Evolutionary conservation across 306 rosid genomes (phyloP).

Genomic region (Dryas octopetala): DNA sequence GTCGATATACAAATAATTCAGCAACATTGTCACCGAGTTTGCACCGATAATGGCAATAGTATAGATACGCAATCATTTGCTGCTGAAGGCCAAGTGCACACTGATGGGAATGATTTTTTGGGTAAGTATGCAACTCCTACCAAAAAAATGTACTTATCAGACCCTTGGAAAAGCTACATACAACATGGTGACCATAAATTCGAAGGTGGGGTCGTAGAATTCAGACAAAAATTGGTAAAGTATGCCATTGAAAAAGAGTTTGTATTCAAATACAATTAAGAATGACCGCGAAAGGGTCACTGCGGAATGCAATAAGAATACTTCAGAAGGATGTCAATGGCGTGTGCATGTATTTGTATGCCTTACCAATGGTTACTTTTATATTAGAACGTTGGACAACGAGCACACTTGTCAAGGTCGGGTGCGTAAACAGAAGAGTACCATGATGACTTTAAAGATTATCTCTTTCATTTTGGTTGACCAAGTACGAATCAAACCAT

Average conservation of each 20-base stretch:
- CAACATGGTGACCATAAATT: no score
- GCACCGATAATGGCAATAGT: no score
- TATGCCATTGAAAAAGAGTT: neutral
- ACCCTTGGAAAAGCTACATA: no score
- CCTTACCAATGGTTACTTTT: no score
- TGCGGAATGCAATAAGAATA: neutral
- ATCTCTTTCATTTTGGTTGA: neutral
- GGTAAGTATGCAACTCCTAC: no score
- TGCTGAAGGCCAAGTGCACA: no score
- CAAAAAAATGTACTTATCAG: no score
- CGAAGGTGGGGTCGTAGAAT: neutral
- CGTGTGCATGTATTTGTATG: neutral
- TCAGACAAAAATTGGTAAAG: neutral
- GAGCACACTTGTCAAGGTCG: neutral
- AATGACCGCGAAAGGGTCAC: neutral
- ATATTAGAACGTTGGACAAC: neutral
- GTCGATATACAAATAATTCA: no score
- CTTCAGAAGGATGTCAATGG: neutral
- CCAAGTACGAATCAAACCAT: neutral
- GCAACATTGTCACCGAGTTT: no score
- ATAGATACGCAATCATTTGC: no score
- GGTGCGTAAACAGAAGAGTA: neutral
- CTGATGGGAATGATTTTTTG: no score
- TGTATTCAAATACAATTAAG: no score
- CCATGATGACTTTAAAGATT: neutral